Evolutionary conservation across 2,329 filamentous ascomycete species (phyloP).

Genomic region (Dendrostoma leiphaemia): DNA sequence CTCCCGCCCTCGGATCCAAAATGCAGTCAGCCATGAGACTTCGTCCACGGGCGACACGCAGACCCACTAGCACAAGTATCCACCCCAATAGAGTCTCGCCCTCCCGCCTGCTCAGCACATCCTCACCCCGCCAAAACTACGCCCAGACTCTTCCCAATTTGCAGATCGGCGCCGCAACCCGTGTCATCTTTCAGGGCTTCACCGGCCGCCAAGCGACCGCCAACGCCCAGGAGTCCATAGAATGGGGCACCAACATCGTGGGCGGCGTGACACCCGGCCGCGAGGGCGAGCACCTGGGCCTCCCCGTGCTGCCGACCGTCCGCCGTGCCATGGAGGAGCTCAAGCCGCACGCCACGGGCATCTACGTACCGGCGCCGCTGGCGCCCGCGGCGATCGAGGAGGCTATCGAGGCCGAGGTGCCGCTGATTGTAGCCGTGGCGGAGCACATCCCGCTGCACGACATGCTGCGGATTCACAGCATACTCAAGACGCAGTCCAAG

Average conservation of each 20-base stretch:
- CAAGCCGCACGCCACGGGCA: slow-evolving; percentile 74
- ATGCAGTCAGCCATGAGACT: slow-evolving; percentile 14
- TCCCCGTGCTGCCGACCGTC: slow-evolving; percentile 70
- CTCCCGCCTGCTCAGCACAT: slow-evolving; percentile 1
- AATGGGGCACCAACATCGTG: slow-evolving; percentile 77
- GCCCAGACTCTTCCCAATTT: slow-evolving; percentile 11
- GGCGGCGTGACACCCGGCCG: slow-evolving; percentile 74
- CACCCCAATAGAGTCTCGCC: not conserved
- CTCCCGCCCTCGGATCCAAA: too few relatives aligned
- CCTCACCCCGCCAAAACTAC: slow-evolving; percentile 1
- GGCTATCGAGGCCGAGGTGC: slow-evolving; percentile 76
- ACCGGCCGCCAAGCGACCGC: slow-evolving; percentile 58
- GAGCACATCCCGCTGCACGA: slow-evolving; percentile 80
- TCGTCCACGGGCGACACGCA: slow-evolving; percentile 1
- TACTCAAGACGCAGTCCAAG: slow-evolving; percentile 68
- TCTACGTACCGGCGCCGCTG: slow-evolving; percentile 76
- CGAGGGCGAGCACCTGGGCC: slow-evolving; percentile 67
- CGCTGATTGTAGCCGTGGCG: slow-evolving; percentile 74
- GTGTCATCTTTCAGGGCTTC: slow-evolving; percentile 20
- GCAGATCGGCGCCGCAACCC: slow-evolving; percentile 14
- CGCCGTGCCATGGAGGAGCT: slow-evolving; percentile 65
- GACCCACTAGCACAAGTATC: not conserved
- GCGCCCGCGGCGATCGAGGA: slow-evolving; percentile 74
- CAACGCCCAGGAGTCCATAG: slow-evolving; percentile 73
- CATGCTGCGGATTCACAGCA: slow-evolving; percentile 67